These are phyloP conservation scores for Cryptosporidium baileyi DNA, from an alignment of 169 alveolate genomes.

Conservation along the genomic window DNA sequence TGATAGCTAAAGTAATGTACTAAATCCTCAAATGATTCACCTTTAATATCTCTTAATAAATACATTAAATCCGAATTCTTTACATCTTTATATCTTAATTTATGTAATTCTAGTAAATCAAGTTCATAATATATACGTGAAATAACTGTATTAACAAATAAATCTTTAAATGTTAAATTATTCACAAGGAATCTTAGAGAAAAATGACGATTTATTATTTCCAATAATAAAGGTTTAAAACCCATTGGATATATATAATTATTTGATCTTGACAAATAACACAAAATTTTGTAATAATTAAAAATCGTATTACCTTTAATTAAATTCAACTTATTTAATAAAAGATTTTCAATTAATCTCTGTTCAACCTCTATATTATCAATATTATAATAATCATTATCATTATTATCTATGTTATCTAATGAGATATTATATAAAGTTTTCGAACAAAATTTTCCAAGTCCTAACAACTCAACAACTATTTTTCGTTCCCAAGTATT, in stretches of 20 bases:
- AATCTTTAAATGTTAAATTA: constrained; percentile 70
- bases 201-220: constrained; percentile 19
- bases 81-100: constrained; percentile 81
- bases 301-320: background rate
- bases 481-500: constrained; percentile 12
- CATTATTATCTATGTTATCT: background rate
- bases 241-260: constrained; percentile 7
- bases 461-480: constrained; percentile 23
- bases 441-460: constrained; percentile 35
- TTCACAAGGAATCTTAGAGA: constrained; percentile 14
- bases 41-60: constrained; percentile 73
- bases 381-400: background rate
- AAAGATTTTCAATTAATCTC: background rate
- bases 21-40: constrained; percentile 75
- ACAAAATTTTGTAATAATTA: constrained; percentile 28
- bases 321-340: background rate
- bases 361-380: background rate
- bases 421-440: constrained; percentile 10
- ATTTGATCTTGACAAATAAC: constrained; percentile 1
- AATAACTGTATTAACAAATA: constrained; percentile 85
- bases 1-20: constrained; percentile 83
- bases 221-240: constrained; percentile 29
- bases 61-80: constrained; percentile 79
- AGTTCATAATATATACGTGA: constrained; percentile 81
- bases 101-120: constrained; percentile 82